Conservation (phyloP, 1,284 basidiomycete genomes). For the Leccinum angustisporum region DNA sequence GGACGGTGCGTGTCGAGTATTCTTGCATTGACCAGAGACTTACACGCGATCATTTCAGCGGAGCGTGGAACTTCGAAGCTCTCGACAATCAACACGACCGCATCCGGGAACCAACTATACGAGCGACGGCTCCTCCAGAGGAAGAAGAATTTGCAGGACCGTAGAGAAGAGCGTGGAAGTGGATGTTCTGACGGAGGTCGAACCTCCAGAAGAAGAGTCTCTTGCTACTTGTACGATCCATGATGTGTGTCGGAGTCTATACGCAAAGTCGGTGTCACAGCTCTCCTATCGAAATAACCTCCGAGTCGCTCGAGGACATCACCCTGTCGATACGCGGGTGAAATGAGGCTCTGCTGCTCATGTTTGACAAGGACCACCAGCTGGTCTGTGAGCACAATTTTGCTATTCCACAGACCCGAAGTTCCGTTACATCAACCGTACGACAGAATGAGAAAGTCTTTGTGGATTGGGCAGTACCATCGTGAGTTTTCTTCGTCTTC, state of each 20-base stretch:
- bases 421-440: slow-evolving; percentile 68
- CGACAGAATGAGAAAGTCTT: slow-evolving; percentile 53
- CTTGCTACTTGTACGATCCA: neutral
- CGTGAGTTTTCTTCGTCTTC: slow-evolving; percentile 22
- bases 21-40: neutral
- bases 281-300: slow-evolving; percentile 67
- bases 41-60: slow-evolving; percentile 8
- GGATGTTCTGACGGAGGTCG: slow-evolving; percentile 20
- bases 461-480: slow-evolving; percentile 31
- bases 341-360: slow-evolving; percentile 60
- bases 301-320: slow-evolving; percentile 46
- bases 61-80: slow-evolving; percentile 48
- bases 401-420: slow-evolving; percentile 62
- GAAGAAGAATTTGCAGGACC: slow-evolving; percentile 26
- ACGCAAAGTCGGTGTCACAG: slow-evolving; percentile 38
- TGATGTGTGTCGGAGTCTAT: slow-evolving; percentile 1
- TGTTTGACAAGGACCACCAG: slow-evolving; percentile 62
- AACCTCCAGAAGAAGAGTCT: slow-evolving; percentile 14
- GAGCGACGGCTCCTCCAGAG: slow-evolving; percentile 16
- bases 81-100: slow-evolving; percentile 49
- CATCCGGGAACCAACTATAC: slow-evolving; percentile 48
- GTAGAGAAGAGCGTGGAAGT: neutral
- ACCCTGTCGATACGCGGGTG: slow-evolving; percentile 65
- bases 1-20: slow-evolving; percentile 43
- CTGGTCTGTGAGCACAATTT: slow-evolving; percentile 54